Conservation (phyloP, 1,139 yeast species). For the Geotrichum australiense region DNA sequence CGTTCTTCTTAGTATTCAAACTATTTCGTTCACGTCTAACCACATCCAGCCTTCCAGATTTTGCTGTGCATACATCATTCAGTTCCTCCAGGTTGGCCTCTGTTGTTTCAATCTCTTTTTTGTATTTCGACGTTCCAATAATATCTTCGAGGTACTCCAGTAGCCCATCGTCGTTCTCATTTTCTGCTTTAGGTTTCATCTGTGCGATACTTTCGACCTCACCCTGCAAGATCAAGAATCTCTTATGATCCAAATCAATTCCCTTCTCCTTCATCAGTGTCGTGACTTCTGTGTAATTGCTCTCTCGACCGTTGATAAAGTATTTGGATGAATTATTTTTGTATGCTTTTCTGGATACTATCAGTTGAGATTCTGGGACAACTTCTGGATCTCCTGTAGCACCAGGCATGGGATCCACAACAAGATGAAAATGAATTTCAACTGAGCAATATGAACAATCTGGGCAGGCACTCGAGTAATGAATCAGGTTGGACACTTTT, state of each 20-base stretch:
- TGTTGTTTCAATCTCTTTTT: constrained; percentile 64
- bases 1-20: constrained; percentile 62
- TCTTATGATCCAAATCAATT: constrained; percentile 87
- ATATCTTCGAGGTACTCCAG: constrained; percentile 93
- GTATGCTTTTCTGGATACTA: constrained; percentile 74
- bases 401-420: constrained; percentile 52
- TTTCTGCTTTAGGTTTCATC: constrained; percentile 96
- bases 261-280: constrained; percentile 71
- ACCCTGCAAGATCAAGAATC: constrained; percentile 92
- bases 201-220: constrained; percentile 98
- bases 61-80: constrained; percentile 75
- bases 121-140: constrained; percentile 86
- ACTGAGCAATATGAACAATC: constrained; percentile 73
- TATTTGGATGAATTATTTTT: constrained; percentile 74
- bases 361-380: constrained; percentile 52
- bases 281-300: constrained; percentile 78
- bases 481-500: constrained; percentile 82
- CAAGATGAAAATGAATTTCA: constrained; percentile 84
- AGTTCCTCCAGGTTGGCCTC: constrained; percentile 54
- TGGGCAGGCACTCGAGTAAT: constrained; percentile 64
- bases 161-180: constrained; percentile 86
- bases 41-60: constrained; percentile 69
- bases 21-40: constrained; percentile 70
- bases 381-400: constrained; percentile 29
- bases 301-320: constrained; percentile 59